Evolutionary conservation across 371 early-diverging fungal genomes (phyloP).

Genomic region (Lichtheimia hyalospora): DNA sequence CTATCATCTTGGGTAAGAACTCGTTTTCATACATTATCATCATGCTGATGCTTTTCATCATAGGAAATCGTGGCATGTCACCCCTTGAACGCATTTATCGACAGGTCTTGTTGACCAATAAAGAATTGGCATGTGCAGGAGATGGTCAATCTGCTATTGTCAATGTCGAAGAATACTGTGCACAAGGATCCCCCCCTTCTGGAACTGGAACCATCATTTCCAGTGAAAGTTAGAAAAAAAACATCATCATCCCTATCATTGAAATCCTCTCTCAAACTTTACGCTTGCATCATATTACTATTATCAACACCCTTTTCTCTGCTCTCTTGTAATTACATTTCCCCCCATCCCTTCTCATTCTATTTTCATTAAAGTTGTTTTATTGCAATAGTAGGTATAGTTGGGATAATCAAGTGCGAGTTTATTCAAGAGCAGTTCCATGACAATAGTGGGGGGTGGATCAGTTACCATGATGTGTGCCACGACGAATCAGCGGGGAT

Average conservation of each 20-base stretch:
- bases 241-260: too few relatives aligned
- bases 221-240: too few relatives aligned
- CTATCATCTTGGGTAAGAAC: slow-evolving; percentile 63
- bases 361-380: too few relatives aligned
- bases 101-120: slow-evolving; percentile 28
- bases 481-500: neutral
- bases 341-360: too few relatives aligned
- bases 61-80: slow-evolving; percentile 26
- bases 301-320: too few relatives aligned
- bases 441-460: neutral
- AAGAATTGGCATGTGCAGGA: slow-evolving; percentile 33
- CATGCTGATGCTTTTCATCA: slow-evolving; percentile 16
- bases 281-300: too few relatives aligned
- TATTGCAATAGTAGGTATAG: too few relatives aligned
- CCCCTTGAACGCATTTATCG: slow-evolving; percentile 38
- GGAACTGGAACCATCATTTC: too few relatives aligned
- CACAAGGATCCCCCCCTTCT: neutral
- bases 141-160: slow-evolving; percentile 35
- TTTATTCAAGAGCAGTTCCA: too few relatives aligned
- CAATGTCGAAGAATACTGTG: slow-evolving; percentile 18
- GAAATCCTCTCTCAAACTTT: too few relatives aligned
- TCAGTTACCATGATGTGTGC: neutral
- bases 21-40: neutral
- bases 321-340: too few relatives aligned
- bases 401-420: too few relatives aligned